A percentile compares a stretch with the other conserved stretches of the same genome.
These are phyloP conservation scores for Podospora didyma DNA, from an alignment of 495 filamentous ascomycete species.

Conservation along the genomic window DNA sequence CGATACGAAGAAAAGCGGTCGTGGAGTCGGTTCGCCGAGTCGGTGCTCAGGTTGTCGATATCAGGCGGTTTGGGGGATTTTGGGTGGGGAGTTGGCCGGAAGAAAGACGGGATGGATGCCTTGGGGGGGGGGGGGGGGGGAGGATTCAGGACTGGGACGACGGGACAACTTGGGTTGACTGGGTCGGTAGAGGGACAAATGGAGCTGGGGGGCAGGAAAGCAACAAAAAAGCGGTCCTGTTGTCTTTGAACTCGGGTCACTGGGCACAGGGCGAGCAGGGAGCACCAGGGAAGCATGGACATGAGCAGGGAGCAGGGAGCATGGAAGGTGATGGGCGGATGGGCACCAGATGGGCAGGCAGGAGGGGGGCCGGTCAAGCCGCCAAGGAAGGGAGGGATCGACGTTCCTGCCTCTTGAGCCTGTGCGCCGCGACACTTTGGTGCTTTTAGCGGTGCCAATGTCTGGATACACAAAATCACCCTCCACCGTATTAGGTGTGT, in stretches of 20 bases:
- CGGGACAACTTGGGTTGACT: too few species aligned
- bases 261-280: too few species aligned
- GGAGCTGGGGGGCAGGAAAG: background rate
- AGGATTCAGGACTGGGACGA: too few species aligned
- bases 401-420: constrained; percentile 7
- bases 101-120: too few species aligned
- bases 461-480: too few species aligned
- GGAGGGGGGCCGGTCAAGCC: constrained; percentile 17
- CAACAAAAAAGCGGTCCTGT: background rate
- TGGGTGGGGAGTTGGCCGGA: background rate
- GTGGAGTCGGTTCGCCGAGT: too few species aligned
- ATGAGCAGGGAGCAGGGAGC: background rate
- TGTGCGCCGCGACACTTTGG: constrained; percentile 10
- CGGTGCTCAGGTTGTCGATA: too few species aligned
- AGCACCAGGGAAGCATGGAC: background rate
- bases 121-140: background rate
- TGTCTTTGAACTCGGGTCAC: background rate
- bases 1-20: background rate
- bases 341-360: too few species aligned
- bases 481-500: too few species aligned
- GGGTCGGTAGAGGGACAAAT: constrained; percentile 2
- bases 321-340: constrained; percentile 2
- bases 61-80: too few species aligned
- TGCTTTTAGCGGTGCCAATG: background rate
- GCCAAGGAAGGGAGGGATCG: constrained; percentile 26